Evolutionary conservation across 225 moss, liverwort and hornwort genomes (phyloP).

Genomic region (Marchantia paleacea): DNA sequence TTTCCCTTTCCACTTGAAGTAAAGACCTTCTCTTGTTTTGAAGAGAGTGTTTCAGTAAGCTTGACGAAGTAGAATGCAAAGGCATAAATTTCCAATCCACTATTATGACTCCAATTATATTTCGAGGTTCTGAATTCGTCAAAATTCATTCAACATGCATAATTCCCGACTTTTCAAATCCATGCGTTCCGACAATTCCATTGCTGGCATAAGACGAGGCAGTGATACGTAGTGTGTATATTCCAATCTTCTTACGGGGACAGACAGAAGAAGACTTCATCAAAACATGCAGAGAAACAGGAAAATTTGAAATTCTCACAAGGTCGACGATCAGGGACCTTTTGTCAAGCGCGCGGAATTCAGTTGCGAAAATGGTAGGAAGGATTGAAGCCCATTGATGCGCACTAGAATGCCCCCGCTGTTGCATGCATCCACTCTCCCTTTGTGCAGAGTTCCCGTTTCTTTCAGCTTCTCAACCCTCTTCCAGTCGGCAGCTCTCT

Average conservation of each 20-base stretch:
- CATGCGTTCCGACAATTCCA: not conserved
- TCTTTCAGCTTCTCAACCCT: constrained; percentile 80
- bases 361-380: constrained; percentile 94
- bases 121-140: not conserved
- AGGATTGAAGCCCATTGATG: constrained; percentile 85
- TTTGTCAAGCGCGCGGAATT: constrained; percentile 62
- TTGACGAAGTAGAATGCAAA: not conserved
- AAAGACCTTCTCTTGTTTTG: too few species aligned
- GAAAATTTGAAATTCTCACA: constrained; percentile 5
- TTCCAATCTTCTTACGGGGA: not conserved
- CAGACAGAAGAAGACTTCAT: not conserved
- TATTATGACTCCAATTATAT: not conserved
- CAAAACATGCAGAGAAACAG: constrained; percentile 3
- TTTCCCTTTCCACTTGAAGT: not conserved
- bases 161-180: not conserved
- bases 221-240: not conserved
- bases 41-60: not conserved
- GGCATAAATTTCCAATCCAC: not conserved
- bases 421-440: constrained; percentile 92
- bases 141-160: not conserved
- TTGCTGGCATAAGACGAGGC: too few species aligned
- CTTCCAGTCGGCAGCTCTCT: constrained; percentile 98
- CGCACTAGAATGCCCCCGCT: constrained; percentile 96
- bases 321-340: constrained; percentile 45
- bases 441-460: constrained; percentile 65